Evolutionary conservation across 2,329 filamentous ascomycete genomes (phyloP).

Genomic region (Trichoderma hamatum): DNA sequence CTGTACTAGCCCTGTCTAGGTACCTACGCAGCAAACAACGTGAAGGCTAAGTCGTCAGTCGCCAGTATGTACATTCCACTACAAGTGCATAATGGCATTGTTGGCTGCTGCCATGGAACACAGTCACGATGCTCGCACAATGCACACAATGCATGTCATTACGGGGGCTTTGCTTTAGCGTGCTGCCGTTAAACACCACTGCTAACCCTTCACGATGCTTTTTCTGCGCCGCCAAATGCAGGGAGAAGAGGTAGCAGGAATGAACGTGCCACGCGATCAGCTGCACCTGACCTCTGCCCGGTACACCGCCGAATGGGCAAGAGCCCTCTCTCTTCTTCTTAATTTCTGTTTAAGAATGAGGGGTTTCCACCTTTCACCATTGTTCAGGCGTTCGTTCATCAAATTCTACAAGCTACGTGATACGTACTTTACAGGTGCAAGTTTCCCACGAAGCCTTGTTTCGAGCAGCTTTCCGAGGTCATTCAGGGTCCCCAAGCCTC

Average conservation of each 20-base stretch:
- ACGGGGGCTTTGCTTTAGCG: not conserved
- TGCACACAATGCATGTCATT: not conserved
- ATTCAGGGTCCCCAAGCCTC: not conserved
- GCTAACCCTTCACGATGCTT: constrained; percentile 4
- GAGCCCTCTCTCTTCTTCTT: not conserved
- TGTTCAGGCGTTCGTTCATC: not conserved
- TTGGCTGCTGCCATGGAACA: not conserved
- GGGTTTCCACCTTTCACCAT: not conserved
- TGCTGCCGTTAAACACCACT: constrained; percentile 5
- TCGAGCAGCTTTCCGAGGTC: not conserved
- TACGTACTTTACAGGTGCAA: not conserved
- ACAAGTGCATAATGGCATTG: not conserved
- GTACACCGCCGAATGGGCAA: constrained; percentile 6
- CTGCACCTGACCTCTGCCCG: constrained; percentile 18
- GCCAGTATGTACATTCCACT: not conserved
- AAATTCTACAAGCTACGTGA: not conserved
- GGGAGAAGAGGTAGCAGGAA: constrained; percentile 13
- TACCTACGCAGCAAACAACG: not conserved
- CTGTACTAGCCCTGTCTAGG: no score
- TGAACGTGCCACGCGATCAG: constrained; percentile 10
- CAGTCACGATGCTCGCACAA: not conserved
- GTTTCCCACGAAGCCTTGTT: not conserved
- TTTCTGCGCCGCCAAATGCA: not conserved
- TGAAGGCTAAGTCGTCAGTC: not conserved
- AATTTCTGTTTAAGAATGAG: not conserved